A percentile compares a stretch with the other conserved stretches of the same genome.
These are phyloP conservation scores for Aspergillus niger DNA, from an alignment of 2,329 filamentous ascomycete species.

Conservation along the genomic window DNA sequence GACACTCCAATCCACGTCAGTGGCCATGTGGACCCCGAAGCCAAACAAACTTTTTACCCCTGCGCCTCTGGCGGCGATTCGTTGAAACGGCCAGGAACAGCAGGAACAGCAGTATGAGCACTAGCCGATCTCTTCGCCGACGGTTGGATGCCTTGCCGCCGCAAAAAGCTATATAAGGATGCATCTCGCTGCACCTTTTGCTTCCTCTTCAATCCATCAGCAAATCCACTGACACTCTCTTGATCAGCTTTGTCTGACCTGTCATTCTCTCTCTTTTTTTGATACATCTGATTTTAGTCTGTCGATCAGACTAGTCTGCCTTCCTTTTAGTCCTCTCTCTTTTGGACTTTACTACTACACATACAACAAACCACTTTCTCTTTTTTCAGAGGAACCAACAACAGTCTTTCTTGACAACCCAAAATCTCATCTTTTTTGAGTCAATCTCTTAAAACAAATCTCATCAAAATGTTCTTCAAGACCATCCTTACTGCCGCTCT, in stretches of 20 bases:
- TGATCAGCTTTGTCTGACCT: conserved; percentile 14
- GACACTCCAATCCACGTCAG: conserved; percentile 5
- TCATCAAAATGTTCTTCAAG: conserved; percentile 23
- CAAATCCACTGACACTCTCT: conserved; percentile 20
- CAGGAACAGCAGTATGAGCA: background rate
- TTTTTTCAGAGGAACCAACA: background rate
- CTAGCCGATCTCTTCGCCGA: background rate
- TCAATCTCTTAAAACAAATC: background rate
- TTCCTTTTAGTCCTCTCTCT: conserved; percentile 12
- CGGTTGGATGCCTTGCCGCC: conserved; percentile 6
- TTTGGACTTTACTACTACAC: background rate
- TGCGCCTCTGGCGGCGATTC: conserved; percentile 1
- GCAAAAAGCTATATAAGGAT: background rate
- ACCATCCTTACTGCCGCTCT: conserved; percentile 17
- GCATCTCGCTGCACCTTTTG: background rate
- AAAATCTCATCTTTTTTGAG: conserved; percentile 2
- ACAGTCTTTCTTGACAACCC: background rate
- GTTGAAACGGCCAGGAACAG: conserved; percentile 1
- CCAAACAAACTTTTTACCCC: background rate
- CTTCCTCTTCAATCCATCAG: conserved; percentile 14
- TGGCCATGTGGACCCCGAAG: background rate
- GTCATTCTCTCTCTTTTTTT: conserved; percentile 17
- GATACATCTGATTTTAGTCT: conserved; percentile 25
- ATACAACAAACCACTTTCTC: background rate
- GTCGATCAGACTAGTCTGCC: conserved; percentile 23